Base-by-base conservation (phyloP, 1,139 yeast species). In the Ashbya aceris region DNA sequence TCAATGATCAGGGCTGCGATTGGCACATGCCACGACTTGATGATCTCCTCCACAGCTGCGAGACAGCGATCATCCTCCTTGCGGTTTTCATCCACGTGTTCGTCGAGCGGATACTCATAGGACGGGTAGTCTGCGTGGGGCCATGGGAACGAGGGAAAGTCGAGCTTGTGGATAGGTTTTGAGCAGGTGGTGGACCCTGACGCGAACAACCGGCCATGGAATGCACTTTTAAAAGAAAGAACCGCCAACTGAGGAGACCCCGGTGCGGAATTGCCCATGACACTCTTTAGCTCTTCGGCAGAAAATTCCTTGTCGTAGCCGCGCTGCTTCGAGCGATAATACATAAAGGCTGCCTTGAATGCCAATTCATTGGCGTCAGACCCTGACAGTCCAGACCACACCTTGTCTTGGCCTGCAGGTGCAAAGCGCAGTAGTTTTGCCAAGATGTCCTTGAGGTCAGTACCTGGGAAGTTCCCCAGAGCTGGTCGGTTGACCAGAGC, bases 331-430 rank as follows among this genome's bases (percentile, higher is more conserved):
- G 75, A 68, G 48, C 77, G 81, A 58, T 79, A 83, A 65, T 73
- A 79, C 78, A 80, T 79, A 56, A 79, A 79, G 5, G 87, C 87
- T 14, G 87, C 87, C 60, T 81, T 80, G 65, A 71, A 80, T 3
- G 89, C 87, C 48, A 81, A 71, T 63, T 81, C 89, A 56, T 80
- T 81, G 44, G 89, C 87, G 61, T 78, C 83, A 2, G 86, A 79
- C 40, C 89, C 87, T 35, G 82, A 73, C 40, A 79, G 69, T 10
- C 83, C 82, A 26, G 82, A 76, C 83, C 86, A 79, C 32, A 81
- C 77, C 51, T 72, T 70, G 44, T 64, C 61, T 64, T 77, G 73
- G 10, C 86, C 86, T 46, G 76, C 73, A 49, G 87, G 89, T 31
- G 87, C 86, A 44, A 79, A 83, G 51, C 76, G 68, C 41, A 81